Evolutionary conservation across 2,329 filamentous ascomycete genomes (phyloP), one percentile per base, ranked within the genome.

Genomic region (Cyclaneusma minus): DNA sequence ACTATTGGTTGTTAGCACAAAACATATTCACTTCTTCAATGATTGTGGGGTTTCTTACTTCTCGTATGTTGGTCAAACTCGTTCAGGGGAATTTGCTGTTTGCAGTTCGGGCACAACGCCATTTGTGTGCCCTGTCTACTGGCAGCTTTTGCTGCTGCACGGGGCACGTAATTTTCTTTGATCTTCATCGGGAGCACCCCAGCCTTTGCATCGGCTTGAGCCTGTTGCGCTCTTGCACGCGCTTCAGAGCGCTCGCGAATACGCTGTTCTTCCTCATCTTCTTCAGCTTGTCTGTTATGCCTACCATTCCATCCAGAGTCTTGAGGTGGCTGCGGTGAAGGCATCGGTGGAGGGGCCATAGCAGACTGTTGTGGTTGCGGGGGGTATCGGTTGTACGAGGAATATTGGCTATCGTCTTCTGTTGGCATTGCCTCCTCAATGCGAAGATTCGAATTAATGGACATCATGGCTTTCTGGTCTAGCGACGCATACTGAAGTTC

Each of bases 401-500:
- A 64, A 35, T 61, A 65, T 25, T 51, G 67, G 47, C 60, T 73
- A 32, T 73, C 70, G 33, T 78, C 70, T 22, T 82, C 80, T 26
- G 74, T 78, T 3, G 89, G 89, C 67, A 93, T 81, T 5, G 87
- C 84, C 59, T 98, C 89, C 51, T 98, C 89, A 36, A 98, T 84
- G 31, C 87, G 77, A 40, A 85, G 62, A 44, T 77, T 76, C 3
- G 81, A 70, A 41, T 71, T 73, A 36, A 94, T 75, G 19, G 84
- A 91, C 45, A 89, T 78, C 51, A 78, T 80, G 30, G 87, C 91
- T 53, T 91, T 89, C 52, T 95, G 84, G 47, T 98, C 89, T 11
- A 98, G 65, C 6, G 85, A 94, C 16, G 85, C 83, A 34, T 85
- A 91, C 49, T 95, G 85, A 11, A 98, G 63, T 43, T 98, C 89